Conservation (phyloP, 2,329 filamentous ascomycete genomes). For the Cercospora brassicicola region DNA sequence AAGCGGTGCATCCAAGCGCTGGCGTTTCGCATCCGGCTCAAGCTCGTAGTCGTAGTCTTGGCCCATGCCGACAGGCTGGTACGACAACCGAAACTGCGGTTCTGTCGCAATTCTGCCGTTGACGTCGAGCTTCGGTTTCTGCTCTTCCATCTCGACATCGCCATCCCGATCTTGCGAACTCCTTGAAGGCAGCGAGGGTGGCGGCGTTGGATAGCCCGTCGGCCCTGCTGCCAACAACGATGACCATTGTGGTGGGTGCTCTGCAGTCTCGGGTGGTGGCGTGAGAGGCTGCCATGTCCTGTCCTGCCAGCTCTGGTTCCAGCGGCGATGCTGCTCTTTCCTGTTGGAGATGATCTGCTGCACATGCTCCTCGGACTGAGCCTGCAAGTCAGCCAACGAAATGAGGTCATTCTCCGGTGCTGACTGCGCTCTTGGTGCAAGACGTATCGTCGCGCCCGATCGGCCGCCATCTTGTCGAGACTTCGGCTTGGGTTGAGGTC, state of each 20-base stretch:
- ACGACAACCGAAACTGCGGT: conserved; percentile 29
- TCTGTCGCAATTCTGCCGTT: conserved; percentile 26
- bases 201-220: conserved; percentile 47
- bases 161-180: conserved; percentile 41
- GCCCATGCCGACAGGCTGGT: conserved; percentile 18
- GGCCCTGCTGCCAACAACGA: conserved; percentile 30
- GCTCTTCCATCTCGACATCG: conserved; percentile 42
- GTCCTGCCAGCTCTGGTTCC: conserved; percentile 89
- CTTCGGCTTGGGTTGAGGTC: conserved; percentile 55
- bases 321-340: conserved; percentile 82
- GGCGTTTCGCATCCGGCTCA: conserved; percentile 25
- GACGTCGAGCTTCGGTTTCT: conserved; percentile 26
- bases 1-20: conserved; percentile 51
- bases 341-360: conserved; percentile 81
- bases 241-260: conserved; percentile 34
- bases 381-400: conserved; percentile 71
- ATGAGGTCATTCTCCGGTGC: conserved; percentile 76
- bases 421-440: conserved; percentile 56
- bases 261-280: conserved; percentile 63
- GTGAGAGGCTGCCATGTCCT: conserved; percentile 82
- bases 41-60: conserved; percentile 17
- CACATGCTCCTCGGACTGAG: conserved; percentile 79
- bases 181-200: conserved; percentile 48
- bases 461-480: conserved; percentile 61
- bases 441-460: conserved; percentile 53